These are phyloP conservation scores for Penicillium glabrum DNA, from an alignment of 2,329 filamentous ascomycete species.

Conservation along the genomic window DNA sequence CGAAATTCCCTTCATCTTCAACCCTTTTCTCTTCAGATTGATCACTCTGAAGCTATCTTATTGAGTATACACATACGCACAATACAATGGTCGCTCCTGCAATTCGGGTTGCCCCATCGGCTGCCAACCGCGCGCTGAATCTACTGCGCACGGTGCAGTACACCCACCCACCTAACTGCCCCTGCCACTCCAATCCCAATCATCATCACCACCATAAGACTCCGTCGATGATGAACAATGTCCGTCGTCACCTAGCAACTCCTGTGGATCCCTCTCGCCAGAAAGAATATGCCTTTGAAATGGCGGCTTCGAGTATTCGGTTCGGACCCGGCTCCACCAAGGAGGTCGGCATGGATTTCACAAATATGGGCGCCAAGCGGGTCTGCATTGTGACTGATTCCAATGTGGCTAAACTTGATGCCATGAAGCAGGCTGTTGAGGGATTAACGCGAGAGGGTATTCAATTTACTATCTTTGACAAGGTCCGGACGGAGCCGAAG, in stretches of 20 bases:
- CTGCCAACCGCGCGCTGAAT: slow-evolving; percentile 51
- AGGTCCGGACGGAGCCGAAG: slow-evolving; percentile 85
- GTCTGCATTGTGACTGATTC: slow-evolving; percentile 91
- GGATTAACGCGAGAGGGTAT: slow-evolving; percentile 76
- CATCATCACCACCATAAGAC: slow-evolving; percentile 71
- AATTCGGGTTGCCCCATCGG: slow-evolving; percentile 47
- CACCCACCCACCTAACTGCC: slow-evolving; percentile 81
- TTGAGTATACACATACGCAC: not conserved
- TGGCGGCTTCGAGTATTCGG: slow-evolving; percentile 92
- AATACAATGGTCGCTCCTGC: slow-evolving; percentile 37
- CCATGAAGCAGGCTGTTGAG: slow-evolving; percentile 86
- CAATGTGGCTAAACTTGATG: slow-evolving; percentile 77
- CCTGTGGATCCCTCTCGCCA: slow-evolving; percentile 69
- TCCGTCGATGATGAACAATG: slow-evolving; percentile 52
- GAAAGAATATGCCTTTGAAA: slow-evolving; percentile 98
- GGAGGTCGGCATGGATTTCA: slow-evolving; percentile 97
- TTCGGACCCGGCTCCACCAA: slow-evolving; percentile 92
- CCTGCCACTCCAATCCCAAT: slow-evolving; percentile 86
- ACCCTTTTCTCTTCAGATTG: not conserved
- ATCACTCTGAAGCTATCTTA: not conserved
- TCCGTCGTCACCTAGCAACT: slow-evolving; percentile 67
- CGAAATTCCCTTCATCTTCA: slow-evolving; percentile 5
- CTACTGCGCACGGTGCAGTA: slow-evolving; percentile 88
- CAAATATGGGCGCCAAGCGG: slow-evolving; percentile 81
- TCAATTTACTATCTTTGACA: slow-evolving; percentile 76